Conservation (phyloP, 352 stramenopile genomes). For the Thalassiosira hispida region DNA sequence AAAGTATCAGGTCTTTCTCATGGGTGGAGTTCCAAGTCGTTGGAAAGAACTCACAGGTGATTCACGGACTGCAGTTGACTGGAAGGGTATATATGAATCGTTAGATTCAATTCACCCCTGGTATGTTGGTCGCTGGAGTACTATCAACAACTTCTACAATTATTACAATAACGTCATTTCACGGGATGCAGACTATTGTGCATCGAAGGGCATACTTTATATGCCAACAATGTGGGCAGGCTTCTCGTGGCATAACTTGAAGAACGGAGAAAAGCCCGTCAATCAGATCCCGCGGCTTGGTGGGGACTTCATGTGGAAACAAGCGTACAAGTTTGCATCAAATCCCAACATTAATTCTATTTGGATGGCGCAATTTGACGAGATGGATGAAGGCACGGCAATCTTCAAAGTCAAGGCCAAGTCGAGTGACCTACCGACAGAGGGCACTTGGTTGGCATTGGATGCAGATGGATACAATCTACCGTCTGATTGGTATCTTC, state of each 20-base stretch:
- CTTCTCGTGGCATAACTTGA: conserved; percentile 51
- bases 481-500: conserved; percentile 63
- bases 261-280: conserved; percentile 27
- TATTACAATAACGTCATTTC: no score
- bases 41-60: no score
- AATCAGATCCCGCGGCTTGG: conserved; percentile 43
- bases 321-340: no score
- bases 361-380: conserved; percentile 44
- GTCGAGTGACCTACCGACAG: conserved; percentile 6
- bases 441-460: conserved; percentile 34
- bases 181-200: no score
- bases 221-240: conserved; percentile 39
- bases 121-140: no score
- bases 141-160: no score
- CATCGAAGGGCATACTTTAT: no score
- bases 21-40: no score
- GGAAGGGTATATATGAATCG: no score
- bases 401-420: conserved; percentile 51
- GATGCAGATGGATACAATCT: conserved; percentile 48
- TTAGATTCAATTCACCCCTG: no score
- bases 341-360: conserved; percentile 26
- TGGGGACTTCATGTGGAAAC: conserved; percentile 46
- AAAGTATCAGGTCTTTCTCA: no score
- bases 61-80: no score
- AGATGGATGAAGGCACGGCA: conserved; percentile 54